Base-by-base conservation (phyloP, 2,329 filamentous ascomycete genomes). In the Ascochyta fabae region DNA sequence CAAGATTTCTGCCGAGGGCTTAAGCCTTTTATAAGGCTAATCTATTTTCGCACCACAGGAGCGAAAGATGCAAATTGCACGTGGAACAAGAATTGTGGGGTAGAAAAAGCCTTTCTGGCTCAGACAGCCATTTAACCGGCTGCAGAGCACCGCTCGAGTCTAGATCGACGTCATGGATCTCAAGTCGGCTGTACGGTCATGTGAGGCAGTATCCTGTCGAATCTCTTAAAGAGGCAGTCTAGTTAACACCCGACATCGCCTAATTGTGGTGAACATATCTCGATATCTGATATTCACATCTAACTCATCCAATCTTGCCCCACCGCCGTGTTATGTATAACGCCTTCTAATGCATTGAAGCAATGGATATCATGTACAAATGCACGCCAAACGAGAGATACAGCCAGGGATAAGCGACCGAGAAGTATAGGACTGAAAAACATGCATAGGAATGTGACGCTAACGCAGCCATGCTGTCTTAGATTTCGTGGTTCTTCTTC, bases 401-500 rank as follows among this genome's bases (percentile, higher is more conserved):
- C 33, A 4, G 15, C 13, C n/a, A 9, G 7, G 33, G n/a, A 9
- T 16, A n/a, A 6, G 33, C 33, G 6, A 35, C n/a, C 15, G 33
- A 35, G 12, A n/a, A 35, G 15, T n/a, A 35, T 35, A 3, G 33
- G 33, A 16, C 4, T 16, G 33, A 16, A 35, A 33, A 35, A 16
- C 15, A 7, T 16, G 8, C 6, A n/a, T 8, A 10, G 6, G 3
- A 35, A 16, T 35, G n/a, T n/a, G n/a, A 16, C 7, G 33, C n/a
- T n/a, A 35, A 35, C n/a, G 15, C 7, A 10, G n/a, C 12, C n/a
- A 16, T 35, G n/a, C 33, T 35, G 6, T 16, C 33, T 43, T 41
- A 56, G 15, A 23, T 42, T 7, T 34, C 19, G 26, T 40, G 47
- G 13, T 52, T 15, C 43, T 66, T 68, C 59, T 72, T 68, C 61